These are phyloP conservation scores for Colletotrichum spaethianum DNA, from an alignment of 2,329 filamentous ascomycete species.

Conservation along the genomic window DNA sequence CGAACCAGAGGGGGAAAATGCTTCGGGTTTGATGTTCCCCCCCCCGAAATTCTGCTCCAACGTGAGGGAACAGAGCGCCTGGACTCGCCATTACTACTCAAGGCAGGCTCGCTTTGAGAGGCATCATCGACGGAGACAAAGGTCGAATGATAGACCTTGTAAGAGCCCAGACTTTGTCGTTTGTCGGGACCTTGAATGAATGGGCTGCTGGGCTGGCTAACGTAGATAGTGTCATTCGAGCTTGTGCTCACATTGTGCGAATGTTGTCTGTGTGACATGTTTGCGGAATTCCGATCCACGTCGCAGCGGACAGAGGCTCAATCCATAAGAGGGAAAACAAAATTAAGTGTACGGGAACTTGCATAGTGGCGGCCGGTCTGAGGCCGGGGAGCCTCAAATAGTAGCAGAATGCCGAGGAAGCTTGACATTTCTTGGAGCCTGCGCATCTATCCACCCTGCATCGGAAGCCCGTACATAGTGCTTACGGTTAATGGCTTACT, in stretches of 20 bases:
- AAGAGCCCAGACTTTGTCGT: slow-evolving; percentile 12
- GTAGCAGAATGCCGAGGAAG: slow-evolving; percentile 21
- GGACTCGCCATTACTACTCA: slow-evolving; percentile 27
- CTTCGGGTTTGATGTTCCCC: slow-evolving; percentile 18
- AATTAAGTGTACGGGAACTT: slow-evolving; percentile 13
- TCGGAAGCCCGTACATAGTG: neutral
- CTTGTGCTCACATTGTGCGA: slow-evolving; percentile 35
- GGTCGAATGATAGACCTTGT: slow-evolving; percentile 25
- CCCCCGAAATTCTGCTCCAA: slow-evolving; percentile 35
- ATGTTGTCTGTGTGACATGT: slow-evolving; percentile 35
- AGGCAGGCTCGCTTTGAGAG: slow-evolving; percentile 25
- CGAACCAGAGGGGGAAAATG: slow-evolving; percentile 42
- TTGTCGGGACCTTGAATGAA: slow-evolving; percentile 13
- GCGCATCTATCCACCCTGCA: slow-evolving; percentile 5
- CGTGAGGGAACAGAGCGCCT: slow-evolving; percentile 27
- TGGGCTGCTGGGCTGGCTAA: slow-evolving; percentile 27
- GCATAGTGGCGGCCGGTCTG: slow-evolving; percentile 13
- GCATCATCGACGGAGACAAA: slow-evolving; percentile 29
- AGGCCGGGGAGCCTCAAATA: slow-evolving; percentile 23
- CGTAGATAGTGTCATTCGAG: slow-evolving; percentile 28
- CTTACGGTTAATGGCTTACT: slow-evolving; percentile 12
- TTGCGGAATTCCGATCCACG: neutral
- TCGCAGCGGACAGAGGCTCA: slow-evolving; percentile 1
- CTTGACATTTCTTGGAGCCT: slow-evolving; percentile 22
- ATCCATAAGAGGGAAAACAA: neutral